Evolutionary conservation across 371 early-diverging fungal species (phyloP).

Genomic region (Rhizomucor pusillus): DNA sequence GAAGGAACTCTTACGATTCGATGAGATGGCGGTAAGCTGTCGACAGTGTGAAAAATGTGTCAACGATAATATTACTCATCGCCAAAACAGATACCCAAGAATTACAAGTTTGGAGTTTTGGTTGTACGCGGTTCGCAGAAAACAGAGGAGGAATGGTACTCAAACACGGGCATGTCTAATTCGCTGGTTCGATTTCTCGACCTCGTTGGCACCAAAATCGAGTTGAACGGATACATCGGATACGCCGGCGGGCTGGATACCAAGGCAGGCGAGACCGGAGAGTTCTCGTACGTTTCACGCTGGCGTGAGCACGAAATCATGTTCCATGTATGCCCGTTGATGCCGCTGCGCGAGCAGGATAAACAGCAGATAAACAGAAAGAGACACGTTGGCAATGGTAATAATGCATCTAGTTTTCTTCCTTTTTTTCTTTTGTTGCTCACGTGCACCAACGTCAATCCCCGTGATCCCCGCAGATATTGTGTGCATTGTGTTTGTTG

Average conservation of each 20-base stretch:
- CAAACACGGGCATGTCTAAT: slow-evolving; percentile 60
- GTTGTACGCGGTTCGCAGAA: slow-evolving; percentile 62
- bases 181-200: slow-evolving; percentile 63
- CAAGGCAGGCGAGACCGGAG: slow-evolving; percentile 69
- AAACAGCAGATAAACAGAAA: slow-evolving; percentile 80
- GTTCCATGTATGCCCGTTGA: slow-evolving; percentile 80
- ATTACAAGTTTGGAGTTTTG: slow-evolving; percentile 81
- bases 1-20: slow-evolving; percentile 53
- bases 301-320: slow-evolving; percentile 80
- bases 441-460: no score
- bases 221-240: slow-evolving; percentile 72
- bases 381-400: slow-evolving; percentile 82
- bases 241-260: slow-evolving; percentile 85
- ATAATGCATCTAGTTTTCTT: slow-evolving; percentile 17
- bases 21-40: slow-evolving; percentile 47
- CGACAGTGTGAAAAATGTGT: background rate
- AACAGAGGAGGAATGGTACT: slow-evolving; percentile 75
- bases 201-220: slow-evolving; percentile 71
- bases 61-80: background rate
- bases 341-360: slow-evolving; percentile 70
- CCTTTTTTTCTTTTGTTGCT: background rate
- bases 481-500: slow-evolving; percentile 68
- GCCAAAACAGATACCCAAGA: slow-evolving; percentile 52
- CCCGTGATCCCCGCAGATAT: no score
- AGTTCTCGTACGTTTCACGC: slow-evolving; percentile 68